phyloP scores from a whole-genome alignment of 1,284 basidiomycete genomes.

The Fomitopsis pinicola region DNA sequence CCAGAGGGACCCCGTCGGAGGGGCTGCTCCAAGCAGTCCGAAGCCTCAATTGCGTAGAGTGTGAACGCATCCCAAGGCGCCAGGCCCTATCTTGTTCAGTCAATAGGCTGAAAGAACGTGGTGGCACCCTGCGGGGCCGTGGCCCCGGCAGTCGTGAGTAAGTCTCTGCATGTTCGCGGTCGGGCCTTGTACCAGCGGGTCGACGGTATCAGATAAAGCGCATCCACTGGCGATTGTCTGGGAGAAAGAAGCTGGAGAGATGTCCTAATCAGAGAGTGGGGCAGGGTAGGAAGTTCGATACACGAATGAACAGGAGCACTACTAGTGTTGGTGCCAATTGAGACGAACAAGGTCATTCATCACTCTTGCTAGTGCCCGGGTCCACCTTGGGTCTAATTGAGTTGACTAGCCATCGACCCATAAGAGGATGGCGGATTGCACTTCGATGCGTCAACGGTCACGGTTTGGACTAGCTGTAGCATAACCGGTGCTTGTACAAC shows the following conservation, averaged over 20 bases:
- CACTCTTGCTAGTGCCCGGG: too few species aligned
- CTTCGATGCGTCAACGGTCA: too few species aligned
- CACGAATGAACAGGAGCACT: too few species aligned
- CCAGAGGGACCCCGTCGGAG: constrained; percentile 1
- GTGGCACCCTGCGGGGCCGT: background rate
- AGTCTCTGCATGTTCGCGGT: background rate
- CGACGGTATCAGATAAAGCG: constrained; percentile 1
- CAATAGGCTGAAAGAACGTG: background rate
- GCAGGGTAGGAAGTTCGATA: background rate
- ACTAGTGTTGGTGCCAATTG: too few species aligned
- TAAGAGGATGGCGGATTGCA: too few species aligned
- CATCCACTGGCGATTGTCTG: background rate
- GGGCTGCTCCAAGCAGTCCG: background rate
- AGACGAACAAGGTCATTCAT: too few species aligned
- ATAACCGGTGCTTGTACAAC: too few species aligned
- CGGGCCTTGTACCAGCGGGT: background rate
- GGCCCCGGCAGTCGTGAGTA: background rate
- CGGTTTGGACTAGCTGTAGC: too few species aligned
- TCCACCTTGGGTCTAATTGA: too few species aligned
- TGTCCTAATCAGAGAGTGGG: background rate
- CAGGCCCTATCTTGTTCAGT: background rate
- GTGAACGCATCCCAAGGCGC: background rate
- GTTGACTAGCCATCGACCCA: too few species aligned
- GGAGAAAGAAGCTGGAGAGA: background rate
- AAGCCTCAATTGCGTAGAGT: background rate